Base-by-base conservation (phyloP, 192 early-diverging fungal genomes). In the Coemansia sp. region DNA sequence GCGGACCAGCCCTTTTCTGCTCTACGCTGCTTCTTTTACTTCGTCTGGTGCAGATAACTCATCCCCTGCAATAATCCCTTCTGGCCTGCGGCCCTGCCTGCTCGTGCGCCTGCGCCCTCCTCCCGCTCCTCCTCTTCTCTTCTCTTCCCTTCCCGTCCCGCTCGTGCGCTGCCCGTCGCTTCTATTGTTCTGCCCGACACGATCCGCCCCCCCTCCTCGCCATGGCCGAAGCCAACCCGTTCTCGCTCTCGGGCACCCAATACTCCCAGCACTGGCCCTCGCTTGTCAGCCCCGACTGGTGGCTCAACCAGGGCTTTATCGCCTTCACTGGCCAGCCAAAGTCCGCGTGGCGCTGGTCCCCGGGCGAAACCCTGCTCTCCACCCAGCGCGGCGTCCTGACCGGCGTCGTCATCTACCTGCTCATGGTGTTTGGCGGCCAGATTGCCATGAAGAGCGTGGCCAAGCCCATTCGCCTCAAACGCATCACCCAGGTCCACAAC, bases 401-500 rank as follows among this genome's bases (percentile, higher is more conserved):
- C 12, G 71, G 71, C 60, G 64, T 77, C 2, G 67, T 70, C 5
- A n/a, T 60, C n/a, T 91, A 91, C 64, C 76, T 87, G 30, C 52
- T 78, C n/a, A 76, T 88, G 59, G 82, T 91, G 62, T 89, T 89
- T 78, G 87, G 89, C 47, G 85, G 83, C 2, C 85, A 83, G 40
- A 55, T 67, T 49, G 52, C 87, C 40, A 88, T 91, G 87, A 79
- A 66, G 63, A 54, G 62, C 38, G 58, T 67, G 9, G 48, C 64
- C 42, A 75, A 67, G 52, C 71, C 71, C 26, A 67, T 75, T 28
- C 75, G 77, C 38, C 52, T 79, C 28, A 77, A 83, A 45, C 79
- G 82, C 37, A 75, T 88, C 45, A 85, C 82, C 51, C 78, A 89
- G 67, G 20, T 84, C 44, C 91, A 94, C 72, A 94, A 94, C 63